Evolutionary conservation across 1,284 basidiomycete genomes (phyloP), one percentile per base, ranked within the genome.

Genomic region (Irpex rosettiformis): DNA sequence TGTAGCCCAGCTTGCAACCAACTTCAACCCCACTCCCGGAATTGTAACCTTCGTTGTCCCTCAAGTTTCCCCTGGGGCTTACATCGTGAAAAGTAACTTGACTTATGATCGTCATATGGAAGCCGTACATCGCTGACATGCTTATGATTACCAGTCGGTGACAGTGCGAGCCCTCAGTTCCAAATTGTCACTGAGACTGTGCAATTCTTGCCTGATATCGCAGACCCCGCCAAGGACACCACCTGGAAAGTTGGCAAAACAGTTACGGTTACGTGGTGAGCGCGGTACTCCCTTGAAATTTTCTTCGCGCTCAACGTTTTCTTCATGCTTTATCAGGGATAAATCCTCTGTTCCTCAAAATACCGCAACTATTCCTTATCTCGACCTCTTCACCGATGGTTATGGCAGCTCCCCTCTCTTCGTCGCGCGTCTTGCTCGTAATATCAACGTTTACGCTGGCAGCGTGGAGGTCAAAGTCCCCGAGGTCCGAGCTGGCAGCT

Each of bases 381-480:
- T 52, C 21, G 56, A 57, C 56, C 33, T 57, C 16, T 57, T 51
- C 33, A 57, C 56, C n/a, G 48, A 52, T 22, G 37, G 28, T 18
- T 42, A 37, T 33, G 49, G 48, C 10, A 49, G 56, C 56, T 24
- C 48, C 48, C n/a, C 48, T 10, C 48, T 57, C 29, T 57, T 57
- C 16, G 56, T 57, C 6, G 25, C 56, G 3, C n/a, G 56, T 16
- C 56, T 57, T 3, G 56, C 56, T 33, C 40, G 33, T 33, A 57
- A 57, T 24, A 24, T 57, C 30, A 48, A 57, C 33, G 56, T 52
- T 13, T 52, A 57, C 30, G 13, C 56, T 3, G 56, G 56, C 3
- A 52, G 33, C 11, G 47, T 52, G 4, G 24, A 8, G 10, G 33
- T 57, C 11, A 27, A 11, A 13, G 48, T 57, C 8, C 56, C 56